Evolutionary conservation across 116 monocot species (phyloP).

Genomic region (Posidonia oceanica): DNA sequence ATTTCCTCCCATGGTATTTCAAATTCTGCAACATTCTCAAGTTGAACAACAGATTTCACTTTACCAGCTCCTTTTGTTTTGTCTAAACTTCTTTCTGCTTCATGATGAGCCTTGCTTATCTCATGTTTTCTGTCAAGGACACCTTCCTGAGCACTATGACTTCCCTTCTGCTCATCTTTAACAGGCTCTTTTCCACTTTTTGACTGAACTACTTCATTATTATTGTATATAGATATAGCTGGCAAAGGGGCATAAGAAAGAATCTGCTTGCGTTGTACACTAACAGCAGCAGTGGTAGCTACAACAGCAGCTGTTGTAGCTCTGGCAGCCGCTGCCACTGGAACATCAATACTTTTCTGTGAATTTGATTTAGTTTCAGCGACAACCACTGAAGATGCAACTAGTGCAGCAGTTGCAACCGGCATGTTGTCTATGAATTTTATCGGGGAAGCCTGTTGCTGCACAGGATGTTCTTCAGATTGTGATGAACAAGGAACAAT

Average conservation of each 20-base stretch:
- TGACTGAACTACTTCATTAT: neutral
- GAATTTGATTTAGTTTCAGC: constrained; percentile 52
- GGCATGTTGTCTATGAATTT: constrained; percentile 38
- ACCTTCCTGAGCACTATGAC: constrained; percentile 11
- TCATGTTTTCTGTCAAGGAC: constrained; percentile 14
- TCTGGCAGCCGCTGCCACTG: constrained; percentile 41
- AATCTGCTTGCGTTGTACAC: constrained; percentile 34
- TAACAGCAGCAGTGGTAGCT: constrained; percentile 59
- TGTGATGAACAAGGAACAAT: constrained; percentile 13
- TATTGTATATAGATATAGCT: neutral
- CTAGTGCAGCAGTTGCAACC: constrained; percentile 66
- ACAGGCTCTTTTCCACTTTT: constrained; percentile 4
- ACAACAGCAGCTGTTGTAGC: constrained; percentile 57
- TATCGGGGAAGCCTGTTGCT: constrained; percentile 15
- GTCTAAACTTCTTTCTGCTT: constrained; percentile 33
- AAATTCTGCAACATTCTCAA: constrained; percentile 57
- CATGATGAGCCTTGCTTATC: constrained; percentile 16
- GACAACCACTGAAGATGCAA: constrained; percentile 73
- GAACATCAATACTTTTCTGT: constrained; percentile 40
- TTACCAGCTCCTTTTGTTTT: constrained; percentile 47
- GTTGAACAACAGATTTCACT: constrained; percentile 44
- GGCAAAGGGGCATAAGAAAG: constrained; percentile 5
- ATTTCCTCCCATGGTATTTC: constrained; percentile 80
- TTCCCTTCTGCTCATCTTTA: constrained; percentile 6
- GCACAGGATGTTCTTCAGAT: constrained; percentile 20